Evolutionary conservation across 148 eudicot genomes (phyloP).

Genomic region (Nepenthes gracilis): DNA sequence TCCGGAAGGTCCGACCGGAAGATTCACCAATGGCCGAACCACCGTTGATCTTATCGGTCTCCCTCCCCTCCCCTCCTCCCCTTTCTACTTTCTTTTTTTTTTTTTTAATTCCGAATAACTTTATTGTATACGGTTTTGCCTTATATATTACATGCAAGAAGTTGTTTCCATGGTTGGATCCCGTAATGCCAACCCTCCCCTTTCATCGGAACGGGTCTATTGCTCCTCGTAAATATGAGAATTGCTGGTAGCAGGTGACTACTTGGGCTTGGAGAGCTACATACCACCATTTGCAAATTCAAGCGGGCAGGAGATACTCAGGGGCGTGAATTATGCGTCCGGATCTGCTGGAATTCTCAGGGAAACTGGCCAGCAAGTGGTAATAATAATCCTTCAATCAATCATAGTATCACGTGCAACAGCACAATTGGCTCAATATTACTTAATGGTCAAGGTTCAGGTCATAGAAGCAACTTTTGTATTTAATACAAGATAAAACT

Average conservation of each 20-base stretch:
- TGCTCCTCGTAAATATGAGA: too few species aligned
- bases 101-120: too few species aligned
- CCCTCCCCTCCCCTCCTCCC: background rate
- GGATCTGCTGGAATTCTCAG: constrained; percentile 9
- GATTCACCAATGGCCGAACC: constrained; percentile 32
- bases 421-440: too few species aligned
- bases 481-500: too few species aligned
- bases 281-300: background rate
- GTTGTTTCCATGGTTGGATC: too few species aligned
- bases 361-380: constrained; percentile 13
- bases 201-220: too few species aligned
- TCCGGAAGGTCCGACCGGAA: constrained; percentile 28
- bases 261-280: constrained; percentile 3
- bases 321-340: constrained; percentile 11
- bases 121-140: too few species aligned
- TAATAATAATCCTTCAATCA: background rate
- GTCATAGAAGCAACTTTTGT: too few species aligned
- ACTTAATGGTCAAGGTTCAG: too few species aligned
- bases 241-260: constrained; percentile 5
- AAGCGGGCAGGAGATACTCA: background rate
- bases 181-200: too few species aligned
- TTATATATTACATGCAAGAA: too few species aligned
- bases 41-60: constrained; percentile 31
- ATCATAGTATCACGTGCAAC: background rate
- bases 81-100: background rate